Percentiles rank a stretch among this genome's conserved stretches.
Evolutionary conservation across 2,329 filamentous ascomycete species (phyloP).

Genomic region (Metarhizium guizhouense): DNA sequence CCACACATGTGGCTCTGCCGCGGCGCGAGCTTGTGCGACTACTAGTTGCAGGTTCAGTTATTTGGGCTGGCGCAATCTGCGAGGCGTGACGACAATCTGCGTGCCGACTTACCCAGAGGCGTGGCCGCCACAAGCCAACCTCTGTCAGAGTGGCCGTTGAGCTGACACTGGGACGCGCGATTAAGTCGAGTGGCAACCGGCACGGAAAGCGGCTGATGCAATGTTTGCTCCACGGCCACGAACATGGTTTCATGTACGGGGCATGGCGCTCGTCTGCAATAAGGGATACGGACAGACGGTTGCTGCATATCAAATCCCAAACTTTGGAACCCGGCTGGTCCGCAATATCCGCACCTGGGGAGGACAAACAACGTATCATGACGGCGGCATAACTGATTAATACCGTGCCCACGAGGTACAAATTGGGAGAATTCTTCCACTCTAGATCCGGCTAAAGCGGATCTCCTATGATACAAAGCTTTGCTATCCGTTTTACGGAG

Average conservation of each 20-base stretch:
- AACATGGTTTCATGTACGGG: not conserved
- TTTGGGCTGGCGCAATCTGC: not conserved
- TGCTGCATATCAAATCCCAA: not conserved
- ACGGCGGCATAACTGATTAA: not conserved
- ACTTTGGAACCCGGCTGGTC: not conserved
- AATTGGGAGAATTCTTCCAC: not conserved
- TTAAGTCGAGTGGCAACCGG: not conserved
- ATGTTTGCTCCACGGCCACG: not conserved
- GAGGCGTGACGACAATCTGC: not conserved
- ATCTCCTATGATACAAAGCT: not conserved
- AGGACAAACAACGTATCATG: not conserved
- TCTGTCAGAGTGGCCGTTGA: not conserved
- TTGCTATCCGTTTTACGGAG: not conserved
- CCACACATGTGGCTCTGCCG: too few species aligned
- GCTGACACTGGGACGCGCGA: not conserved
- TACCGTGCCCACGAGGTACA: not conserved
- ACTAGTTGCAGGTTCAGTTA: too few species aligned
- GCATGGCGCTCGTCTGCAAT: too few species aligned
- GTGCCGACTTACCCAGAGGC: slow-evolving; percentile 10
- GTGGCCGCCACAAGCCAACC: slow-evolving; percentile 1
- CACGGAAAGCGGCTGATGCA: not conserved
- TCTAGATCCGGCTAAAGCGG: not conserved
- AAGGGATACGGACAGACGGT: too few species aligned
- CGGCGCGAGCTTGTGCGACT: too few species aligned
- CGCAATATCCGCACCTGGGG: not conserved